Conservation (phyloP, 2,329 filamentous ascomycete species). For the Aureobasidium melanogenum region DNA sequence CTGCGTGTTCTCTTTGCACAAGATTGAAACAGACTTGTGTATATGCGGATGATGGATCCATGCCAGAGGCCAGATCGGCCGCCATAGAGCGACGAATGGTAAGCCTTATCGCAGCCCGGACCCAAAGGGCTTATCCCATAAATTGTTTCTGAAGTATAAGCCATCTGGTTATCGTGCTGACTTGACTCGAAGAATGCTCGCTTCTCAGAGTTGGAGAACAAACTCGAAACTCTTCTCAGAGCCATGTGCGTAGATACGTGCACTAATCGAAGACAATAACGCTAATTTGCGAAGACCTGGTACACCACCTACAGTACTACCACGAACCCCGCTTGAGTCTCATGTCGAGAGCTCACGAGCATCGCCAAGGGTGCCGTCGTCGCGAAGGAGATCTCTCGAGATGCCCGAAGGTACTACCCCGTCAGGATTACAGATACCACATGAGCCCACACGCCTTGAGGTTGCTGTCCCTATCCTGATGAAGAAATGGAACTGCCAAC, state of each 20-base stretch:
- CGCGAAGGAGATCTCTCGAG: not conserved
- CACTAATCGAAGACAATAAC: not conserved
- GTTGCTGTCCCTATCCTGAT: conserved; percentile 1
- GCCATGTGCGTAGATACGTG: not conserved
- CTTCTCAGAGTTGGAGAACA: not conserved
- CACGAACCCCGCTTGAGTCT: not conserved
- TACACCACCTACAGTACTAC: not conserved
- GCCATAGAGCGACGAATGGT: conserved; percentile 11
- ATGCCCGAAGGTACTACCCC: not conserved
- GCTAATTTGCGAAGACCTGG: conserved; percentile 1
- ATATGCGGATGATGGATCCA: conserved; percentile 5
- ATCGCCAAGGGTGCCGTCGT: not conserved
- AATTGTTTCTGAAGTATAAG: not conserved
- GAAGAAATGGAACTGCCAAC: conserved; percentile 9
- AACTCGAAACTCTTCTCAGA: not conserved
- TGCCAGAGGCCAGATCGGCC: not conserved
- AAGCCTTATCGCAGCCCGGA: not conserved
- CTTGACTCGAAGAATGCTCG: not conserved
- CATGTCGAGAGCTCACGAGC: not conserved
- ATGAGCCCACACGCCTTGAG: not conserved
- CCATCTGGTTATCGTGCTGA: not conserved
- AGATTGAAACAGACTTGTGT: conserved; percentile 2
- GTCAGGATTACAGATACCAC: not conserved
- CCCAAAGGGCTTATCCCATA: not conserved
- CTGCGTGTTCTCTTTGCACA: conserved; percentile 1